Percentiles rank a stretch among this genome's conserved stretches.
phyloP scores from a whole-genome alignment of 2,329 filamentous ascomycete species.

The Falciphora oryzae region DNA sequence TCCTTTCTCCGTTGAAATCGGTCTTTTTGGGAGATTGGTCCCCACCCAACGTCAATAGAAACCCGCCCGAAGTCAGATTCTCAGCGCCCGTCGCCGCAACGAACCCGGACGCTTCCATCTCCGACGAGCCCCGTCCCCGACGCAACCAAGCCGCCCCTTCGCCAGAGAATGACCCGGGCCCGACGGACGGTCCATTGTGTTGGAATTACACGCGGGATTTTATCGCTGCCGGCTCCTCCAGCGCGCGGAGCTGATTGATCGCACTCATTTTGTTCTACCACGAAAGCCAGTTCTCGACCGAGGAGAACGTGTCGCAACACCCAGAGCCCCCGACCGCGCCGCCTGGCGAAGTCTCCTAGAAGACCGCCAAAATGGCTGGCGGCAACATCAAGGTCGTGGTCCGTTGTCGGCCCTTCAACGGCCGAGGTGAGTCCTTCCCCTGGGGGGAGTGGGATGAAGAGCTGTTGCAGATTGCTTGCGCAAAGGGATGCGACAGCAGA shows the following conservation, averaged over 20 bases:
- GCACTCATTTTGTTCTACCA: neutral
- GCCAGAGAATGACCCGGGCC: neutral
- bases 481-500: constrained; percentile 1
- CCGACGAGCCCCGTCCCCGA: neutral
- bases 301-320: constrained; percentile 1
- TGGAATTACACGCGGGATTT: neutral
- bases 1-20: constrained; percentile 1
- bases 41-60: neutral
- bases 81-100: neutral
- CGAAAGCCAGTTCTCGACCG: neutral
- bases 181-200: neutral
- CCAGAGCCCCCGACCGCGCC: constrained; percentile 6
- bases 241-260: neutral
- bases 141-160: neutral
- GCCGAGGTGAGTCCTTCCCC: constrained; percentile 59
- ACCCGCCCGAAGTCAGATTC: neutral
- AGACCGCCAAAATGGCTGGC: constrained; percentile 54
- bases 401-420: constrained; percentile 91
- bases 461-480: neutral
- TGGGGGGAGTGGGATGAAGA: neutral
- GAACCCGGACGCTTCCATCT: neutral
- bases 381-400: constrained; percentile 99
- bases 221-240: neutral
- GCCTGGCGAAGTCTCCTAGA: constrained; percentile 9
- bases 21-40: neutral